phyloP scores from a whole-genome alignment of 345 rosid species.

The Euphorbia pulcherrima region DNA sequence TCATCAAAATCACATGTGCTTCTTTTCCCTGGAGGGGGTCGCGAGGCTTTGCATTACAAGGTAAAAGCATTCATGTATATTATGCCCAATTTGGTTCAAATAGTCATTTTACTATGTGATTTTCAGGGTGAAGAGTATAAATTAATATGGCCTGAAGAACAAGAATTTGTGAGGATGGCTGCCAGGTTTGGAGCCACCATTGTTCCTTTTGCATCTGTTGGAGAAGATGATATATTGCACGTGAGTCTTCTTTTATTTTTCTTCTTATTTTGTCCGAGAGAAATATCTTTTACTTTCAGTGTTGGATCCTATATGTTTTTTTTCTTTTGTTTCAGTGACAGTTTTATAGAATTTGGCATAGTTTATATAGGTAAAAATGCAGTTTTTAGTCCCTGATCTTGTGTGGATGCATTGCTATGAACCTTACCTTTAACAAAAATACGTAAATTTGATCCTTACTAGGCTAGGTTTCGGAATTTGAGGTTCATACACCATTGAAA shows the following conservation, averaged over 20 bases:
- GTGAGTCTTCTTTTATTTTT: conserved; percentile 39
- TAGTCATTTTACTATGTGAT: conserved; percentile 1
- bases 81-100: background rate
- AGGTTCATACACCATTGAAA: too few species aligned
- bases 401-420: background rate
- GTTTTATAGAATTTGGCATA: background rate
- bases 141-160: conserved; percentile 65
- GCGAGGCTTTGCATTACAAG: conserved; percentile 85
- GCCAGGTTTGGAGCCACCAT: conserved; percentile 73
- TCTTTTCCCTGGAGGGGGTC: conserved; percentile 80
- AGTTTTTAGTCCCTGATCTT: background rate
- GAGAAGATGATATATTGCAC: conserved; percentile 69
- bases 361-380: too few species aligned
- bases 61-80: conserved; percentile 28
- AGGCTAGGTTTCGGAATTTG: background rate
- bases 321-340: background rate
- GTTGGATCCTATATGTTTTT: background rate
- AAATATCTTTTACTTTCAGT: background rate
- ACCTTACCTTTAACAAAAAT: background rate
- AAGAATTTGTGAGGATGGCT: conserved; percentile 82
- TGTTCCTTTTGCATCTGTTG: conserved; percentile 69
- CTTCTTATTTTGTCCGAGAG: background rate
- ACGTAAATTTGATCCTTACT: background rate
- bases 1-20: conserved; percentile 60
- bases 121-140: conserved; percentile 70